These are phyloP conservation scores for Secale cereale DNA, from an alignment of 176 grass and related monocot genomes.

Conservation along the genomic window DNA sequence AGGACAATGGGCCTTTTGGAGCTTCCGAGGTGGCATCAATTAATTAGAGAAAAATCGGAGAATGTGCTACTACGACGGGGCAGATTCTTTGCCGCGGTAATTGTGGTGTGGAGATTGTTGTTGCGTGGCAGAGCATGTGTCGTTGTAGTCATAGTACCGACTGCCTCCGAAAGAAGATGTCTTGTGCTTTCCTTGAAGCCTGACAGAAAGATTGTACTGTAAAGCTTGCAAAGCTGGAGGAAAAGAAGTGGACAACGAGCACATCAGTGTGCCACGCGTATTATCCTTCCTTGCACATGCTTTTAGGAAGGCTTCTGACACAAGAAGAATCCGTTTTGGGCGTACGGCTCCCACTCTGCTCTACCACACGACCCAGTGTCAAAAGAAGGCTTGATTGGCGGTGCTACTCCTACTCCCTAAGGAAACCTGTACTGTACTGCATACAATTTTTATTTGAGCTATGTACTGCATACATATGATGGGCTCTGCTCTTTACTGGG, in stretches of 20 bases:
- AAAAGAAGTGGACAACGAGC: conserved; percentile 19
- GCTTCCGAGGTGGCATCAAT: background rate
- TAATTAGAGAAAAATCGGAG: background rate
- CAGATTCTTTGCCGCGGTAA: background rate
- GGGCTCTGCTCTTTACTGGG: too few species aligned
- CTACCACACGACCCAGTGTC: background rate
- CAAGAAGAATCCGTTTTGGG: conserved; percentile 37
- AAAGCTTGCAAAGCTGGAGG: conserved; percentile 23
- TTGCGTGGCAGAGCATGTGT: background rate
- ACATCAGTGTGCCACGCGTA: conserved; percentile 14
- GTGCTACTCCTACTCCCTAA: too few species aligned
- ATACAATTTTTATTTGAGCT: too few species aligned
- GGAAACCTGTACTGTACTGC: too few species aligned
- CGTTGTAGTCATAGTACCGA: background rate
- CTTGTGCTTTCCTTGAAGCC: background rate
- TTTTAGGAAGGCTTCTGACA: conserved; percentile 39
- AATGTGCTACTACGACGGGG: background rate
- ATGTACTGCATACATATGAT: too few species aligned
- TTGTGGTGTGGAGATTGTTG: background rate
- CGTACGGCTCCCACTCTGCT: background rate
- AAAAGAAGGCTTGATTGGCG: background rate
- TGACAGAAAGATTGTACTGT: conserved; percentile 38
- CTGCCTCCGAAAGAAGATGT: background rate
- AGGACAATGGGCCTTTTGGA: background rate
- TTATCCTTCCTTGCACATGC: conserved; percentile 17